These are phyloP conservation scores for Coelastrella sp. DNA, from an alignment of 139 green algal species.

Conservation along the genomic window DNA sequence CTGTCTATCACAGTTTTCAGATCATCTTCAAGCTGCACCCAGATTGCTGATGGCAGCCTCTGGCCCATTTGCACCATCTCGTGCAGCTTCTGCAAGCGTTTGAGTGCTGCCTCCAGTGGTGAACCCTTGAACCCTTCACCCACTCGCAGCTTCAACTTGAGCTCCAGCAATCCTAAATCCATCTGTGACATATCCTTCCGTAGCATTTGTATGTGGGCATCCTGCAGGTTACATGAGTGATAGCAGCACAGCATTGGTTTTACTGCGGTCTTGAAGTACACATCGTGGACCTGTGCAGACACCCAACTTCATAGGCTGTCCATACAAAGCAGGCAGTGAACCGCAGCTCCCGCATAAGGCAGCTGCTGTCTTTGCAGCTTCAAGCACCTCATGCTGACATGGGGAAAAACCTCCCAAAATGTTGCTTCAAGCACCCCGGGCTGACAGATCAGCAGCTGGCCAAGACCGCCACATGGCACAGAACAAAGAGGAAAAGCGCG, in stretches of 20 bases:
- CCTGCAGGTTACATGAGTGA: neutral
- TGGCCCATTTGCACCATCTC: neutral
- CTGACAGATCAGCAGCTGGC: too few species aligned
- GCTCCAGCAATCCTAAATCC: constrained; percentile 32
- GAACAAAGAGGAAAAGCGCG: too few species aligned
- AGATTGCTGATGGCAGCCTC: constrained; percentile 1
- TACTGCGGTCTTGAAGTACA: too few species aligned
- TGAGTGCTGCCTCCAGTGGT: neutral
- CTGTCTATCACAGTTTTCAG: neutral
- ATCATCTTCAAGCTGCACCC: constrained; percentile 34
- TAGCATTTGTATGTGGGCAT: constrained; percentile 25
- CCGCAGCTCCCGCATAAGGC: neutral
- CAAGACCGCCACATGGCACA: too few species aligned
- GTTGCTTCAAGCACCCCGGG: too few species aligned
- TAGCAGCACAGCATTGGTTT: neutral
- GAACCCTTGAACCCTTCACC: constrained; percentile 23
- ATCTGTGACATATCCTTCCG: constrained; percentile 22
- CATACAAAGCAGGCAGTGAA: too few species aligned
- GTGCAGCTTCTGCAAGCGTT: constrained; percentile 32
- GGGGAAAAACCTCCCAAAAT: too few species aligned
- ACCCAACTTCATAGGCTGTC: too few species aligned
- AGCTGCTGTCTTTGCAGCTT: neutral
- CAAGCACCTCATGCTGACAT: too few species aligned
- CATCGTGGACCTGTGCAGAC: too few species aligned
- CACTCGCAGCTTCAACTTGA: constrained; percentile 21